Conservation (phyloP, 139 green algal genomes). For the Chlamydomonas asymmetrica region DNA sequence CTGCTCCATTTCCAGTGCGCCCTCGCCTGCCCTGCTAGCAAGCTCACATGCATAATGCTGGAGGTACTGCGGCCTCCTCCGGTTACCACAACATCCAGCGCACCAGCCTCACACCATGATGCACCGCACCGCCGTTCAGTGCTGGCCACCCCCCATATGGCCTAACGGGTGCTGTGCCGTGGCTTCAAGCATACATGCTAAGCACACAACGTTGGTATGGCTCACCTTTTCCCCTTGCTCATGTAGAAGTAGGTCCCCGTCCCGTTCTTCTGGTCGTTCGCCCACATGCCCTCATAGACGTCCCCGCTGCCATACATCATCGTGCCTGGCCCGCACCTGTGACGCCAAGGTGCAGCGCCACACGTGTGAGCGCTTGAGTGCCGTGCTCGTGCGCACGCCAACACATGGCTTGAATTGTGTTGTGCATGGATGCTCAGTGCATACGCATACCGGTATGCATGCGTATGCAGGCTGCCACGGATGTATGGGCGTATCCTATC, state of each 20-base stretch:
- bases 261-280: slow-evolving; percentile 68
- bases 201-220: too few relatives aligned
- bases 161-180: too few relatives aligned
- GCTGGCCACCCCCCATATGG: too few relatives aligned
- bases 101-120: slow-evolving; percentile 26
- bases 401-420: not conserved
- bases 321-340: slow-evolving; percentile 60
- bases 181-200: too few relatives aligned
- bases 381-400: not conserved
- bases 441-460: too few relatives aligned
- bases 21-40: too few relatives aligned
- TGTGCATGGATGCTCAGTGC: slow-evolving; percentile 1
- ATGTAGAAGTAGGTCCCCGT: slow-evolving; percentile 65
- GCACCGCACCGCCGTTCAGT: too few relatives aligned
- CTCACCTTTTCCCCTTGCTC: slow-evolving; percentile 46
- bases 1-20: too few relatives aligned
- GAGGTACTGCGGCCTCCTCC: not conserved
- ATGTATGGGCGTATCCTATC: too few relatives aligned
- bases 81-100: not conserved
- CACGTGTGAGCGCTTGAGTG: not conserved
- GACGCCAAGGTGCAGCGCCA: not conserved
- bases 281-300: slow-evolving; percentile 68
- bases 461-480: too few relatives aligned
- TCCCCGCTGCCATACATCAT: slow-evolving; percentile 68
- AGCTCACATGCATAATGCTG: not conserved